Percentiles rank a stretch among this genome's conserved stretches.
These are phyloP conservation scores for Melanogaster broomeanus DNA, from an alignment of 768 basidiomycete species.

Conservation along the genomic window DNA sequence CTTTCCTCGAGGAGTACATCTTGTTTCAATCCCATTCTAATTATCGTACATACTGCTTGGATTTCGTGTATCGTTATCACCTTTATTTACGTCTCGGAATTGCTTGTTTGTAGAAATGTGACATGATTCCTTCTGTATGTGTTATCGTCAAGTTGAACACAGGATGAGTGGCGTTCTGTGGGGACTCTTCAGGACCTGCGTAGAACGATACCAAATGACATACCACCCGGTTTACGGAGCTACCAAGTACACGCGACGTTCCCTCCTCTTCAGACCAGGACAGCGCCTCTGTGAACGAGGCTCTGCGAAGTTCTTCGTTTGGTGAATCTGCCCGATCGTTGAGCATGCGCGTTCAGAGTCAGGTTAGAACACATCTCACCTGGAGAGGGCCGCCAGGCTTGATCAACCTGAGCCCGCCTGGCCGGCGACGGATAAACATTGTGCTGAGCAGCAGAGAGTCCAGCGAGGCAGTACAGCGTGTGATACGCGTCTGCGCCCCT, in stretches of 20 bases:
- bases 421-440: constrained; percentile 52
- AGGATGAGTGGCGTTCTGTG: constrained; percentile 80
- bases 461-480: constrained; percentile 89
- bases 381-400: constrained; percentile 38
- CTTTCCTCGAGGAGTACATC: too few species aligned
- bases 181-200: neutral
- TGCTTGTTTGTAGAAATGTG: constrained; percentile 69
- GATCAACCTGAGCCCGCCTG: constrained; percentile 34
- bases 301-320: constrained; percentile 35
- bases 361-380: constrained; percentile 5
- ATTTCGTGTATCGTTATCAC: neutral
- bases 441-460: constrained; percentile 89
- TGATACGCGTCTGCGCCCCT: constrained; percentile 95
- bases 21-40: neutral
- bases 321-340: constrained; percentile 25
- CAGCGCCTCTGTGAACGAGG: constrained; percentile 55
- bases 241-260: constrained; percentile 57
- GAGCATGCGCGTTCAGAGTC: neutral
- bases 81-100: constrained; percentile 37
- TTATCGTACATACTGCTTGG: constrained; percentile 6
- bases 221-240: constrained; percentile 62
- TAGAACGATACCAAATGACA: constrained; percentile 24
- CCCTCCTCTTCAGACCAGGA: constrained; percentile 72
- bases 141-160: constrained; percentile 75
- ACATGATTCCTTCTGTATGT: constrained; percentile 65